Percentiles rank a stretch among this genome's conserved stretches.
Evolutionary conservation across 148 eudicot species (phyloP).

Genomic region (Selenicereus undatus): DNA sequence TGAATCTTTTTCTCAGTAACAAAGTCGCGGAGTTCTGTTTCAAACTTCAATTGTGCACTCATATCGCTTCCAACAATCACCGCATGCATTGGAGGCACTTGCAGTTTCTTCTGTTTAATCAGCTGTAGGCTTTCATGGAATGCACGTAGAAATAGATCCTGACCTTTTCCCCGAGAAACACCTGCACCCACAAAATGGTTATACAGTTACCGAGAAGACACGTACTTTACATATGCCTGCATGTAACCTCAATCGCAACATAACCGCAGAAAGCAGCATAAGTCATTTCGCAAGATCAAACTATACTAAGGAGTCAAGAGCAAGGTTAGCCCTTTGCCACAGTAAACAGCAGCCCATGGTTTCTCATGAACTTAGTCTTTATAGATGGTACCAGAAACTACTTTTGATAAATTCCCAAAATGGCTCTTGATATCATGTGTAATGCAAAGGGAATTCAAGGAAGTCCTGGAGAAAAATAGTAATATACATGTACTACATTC

Average conservation of each 20-base stretch:
- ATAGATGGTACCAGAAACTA: neutral
- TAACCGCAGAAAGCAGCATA: neutral
- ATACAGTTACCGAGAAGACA: neutral
- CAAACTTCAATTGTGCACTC: constrained; percentile 86
- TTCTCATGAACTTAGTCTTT: too few species aligned
- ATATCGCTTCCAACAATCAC: constrained; percentile 95
- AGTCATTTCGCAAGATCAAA: neutral
- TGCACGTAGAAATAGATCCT: constrained; percentile 80
- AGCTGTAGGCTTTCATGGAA: constrained; percentile 80
- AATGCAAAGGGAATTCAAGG: neutral
- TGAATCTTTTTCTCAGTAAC: constrained; percentile 66
- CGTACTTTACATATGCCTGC: neutral
- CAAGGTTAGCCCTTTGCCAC: too few species aligned
- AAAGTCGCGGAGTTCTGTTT: constrained; percentile 78
- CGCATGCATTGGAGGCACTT: constrained; percentile 88
- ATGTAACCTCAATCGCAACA: too few species aligned
- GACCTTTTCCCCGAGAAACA: constrained; percentile 97
- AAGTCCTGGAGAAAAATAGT: neutral
- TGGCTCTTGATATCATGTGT: neutral
- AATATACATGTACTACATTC: neutral
- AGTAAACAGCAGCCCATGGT: too few species aligned
- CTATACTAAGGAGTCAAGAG: neutral
- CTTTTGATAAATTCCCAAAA: neutral
- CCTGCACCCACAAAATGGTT: constrained; percentile 42
- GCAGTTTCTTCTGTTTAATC: constrained; percentile 66